A percentile compares a stretch with the other conserved stretches of the same genome.
These are phyloP conservation scores for Ophioceras dolichostomum DNA, from an alignment of 2,329 filamentous ascomycete genomes.

Conservation along the genomic window DNA sequence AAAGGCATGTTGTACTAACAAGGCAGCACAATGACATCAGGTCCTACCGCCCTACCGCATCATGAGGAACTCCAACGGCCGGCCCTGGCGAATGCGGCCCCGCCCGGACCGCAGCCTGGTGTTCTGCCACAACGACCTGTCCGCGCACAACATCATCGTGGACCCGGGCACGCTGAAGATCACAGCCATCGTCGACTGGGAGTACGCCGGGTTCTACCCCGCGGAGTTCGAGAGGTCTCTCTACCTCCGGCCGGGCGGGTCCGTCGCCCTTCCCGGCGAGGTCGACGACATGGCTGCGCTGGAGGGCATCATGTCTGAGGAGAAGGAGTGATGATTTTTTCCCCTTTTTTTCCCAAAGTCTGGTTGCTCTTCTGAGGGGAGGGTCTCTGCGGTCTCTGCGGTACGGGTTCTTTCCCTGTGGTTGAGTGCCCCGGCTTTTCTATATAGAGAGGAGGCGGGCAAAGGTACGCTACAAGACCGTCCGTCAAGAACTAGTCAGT, in stretches of 20 bases:
- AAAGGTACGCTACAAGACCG: too few species aligned
- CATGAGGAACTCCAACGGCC: slow-evolving; percentile 9
- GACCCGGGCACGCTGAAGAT: slow-evolving; percentile 13
- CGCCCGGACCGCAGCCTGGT: slow-evolving; percentile 10
- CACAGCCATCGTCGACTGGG: slow-evolving; percentile 15
- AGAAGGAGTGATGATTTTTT: not conserved
- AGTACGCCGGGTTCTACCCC: slow-evolving; percentile 15
- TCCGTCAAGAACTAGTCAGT: too few species aligned
- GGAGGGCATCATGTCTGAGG: not conserved
- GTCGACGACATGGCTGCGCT: slow-evolving; percentile 8
- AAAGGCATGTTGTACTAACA: not conserved
- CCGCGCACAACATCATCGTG: slow-evolving; percentile 13
- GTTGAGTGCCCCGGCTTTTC: too few species aligned
- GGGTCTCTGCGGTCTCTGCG: too few species aligned
- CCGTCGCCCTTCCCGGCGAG: slow-evolving; percentile 14
- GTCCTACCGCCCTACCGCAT: slow-evolving; percentile 18
- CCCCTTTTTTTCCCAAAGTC: too few species aligned
- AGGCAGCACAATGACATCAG: not conserved
- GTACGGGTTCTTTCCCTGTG: too few species aligned
- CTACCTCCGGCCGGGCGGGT: slow-evolving; percentile 11
- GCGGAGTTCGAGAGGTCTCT: slow-evolving; percentile 14
- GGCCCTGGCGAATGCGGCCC: slow-evolving; percentile 11
- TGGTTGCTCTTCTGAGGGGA: too few species aligned
- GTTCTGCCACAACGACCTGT: slow-evolving; percentile 14
- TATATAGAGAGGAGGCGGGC: too few species aligned